A percentile compares a stretch with the other conserved stretches of the same genome.
Conservation (phyloP, 768 basidiomycete genomes). For the Kwoniella sp. region DNA sequence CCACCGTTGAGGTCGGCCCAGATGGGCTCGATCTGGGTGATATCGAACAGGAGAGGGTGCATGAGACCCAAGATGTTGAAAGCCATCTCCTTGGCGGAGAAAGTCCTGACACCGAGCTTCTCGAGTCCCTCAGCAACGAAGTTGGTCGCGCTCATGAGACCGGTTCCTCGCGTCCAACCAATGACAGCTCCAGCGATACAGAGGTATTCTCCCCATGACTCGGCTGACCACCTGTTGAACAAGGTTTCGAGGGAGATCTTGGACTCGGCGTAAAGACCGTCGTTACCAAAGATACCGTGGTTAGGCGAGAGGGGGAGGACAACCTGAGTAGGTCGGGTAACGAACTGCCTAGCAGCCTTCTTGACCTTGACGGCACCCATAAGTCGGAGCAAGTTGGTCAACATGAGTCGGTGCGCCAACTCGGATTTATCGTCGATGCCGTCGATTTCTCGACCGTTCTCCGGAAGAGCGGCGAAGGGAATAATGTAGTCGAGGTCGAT, state of each 20-base stretch:
- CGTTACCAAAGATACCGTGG: slow-evolving; percentile 95
- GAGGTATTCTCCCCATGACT: slow-evolving; percentile 98
- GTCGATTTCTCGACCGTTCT: slow-evolving; percentile 98
- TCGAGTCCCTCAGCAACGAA: slow-evolving; percentile 92
- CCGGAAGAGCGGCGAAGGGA: slow-evolving; percentile 96
- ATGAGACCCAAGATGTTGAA: slow-evolving; percentile 99
- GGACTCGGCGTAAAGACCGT: slow-evolving; percentile 95
- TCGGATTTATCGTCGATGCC: slow-evolving; percentile 95
- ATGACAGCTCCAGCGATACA: slow-evolving; percentile 98
- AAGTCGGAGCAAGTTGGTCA: slow-evolving; percentile 91
- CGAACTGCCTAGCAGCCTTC: slow-evolving; percentile 93
- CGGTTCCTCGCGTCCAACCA: slow-evolving; percentile 98
- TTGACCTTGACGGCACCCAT: slow-evolving; percentile 96
- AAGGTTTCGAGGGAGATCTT: slow-evolving; percentile 97
- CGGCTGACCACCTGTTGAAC: slow-evolving; percentile 96
- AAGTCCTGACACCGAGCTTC: slow-evolving; percentile 87
- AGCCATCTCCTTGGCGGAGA: slow-evolving; percentile 99
- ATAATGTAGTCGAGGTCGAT: slow-evolving; percentile 98
- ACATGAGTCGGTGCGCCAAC: slow-evolving; percentile 96
- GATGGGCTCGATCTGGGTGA: slow-evolving; percentile 97
- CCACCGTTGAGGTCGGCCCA: slow-evolving; percentile 99
- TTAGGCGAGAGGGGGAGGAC: slow-evolving; percentile 97
- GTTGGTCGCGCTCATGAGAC: slow-evolving; percentile 92
- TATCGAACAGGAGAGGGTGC: slow-evolving; percentile 98
- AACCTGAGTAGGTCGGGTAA: slow-evolving; percentile 97